Evolutionary conservation across 164 flowering plant genomes (phyloP).

Genomic region (Vitis labrusca): DNA sequence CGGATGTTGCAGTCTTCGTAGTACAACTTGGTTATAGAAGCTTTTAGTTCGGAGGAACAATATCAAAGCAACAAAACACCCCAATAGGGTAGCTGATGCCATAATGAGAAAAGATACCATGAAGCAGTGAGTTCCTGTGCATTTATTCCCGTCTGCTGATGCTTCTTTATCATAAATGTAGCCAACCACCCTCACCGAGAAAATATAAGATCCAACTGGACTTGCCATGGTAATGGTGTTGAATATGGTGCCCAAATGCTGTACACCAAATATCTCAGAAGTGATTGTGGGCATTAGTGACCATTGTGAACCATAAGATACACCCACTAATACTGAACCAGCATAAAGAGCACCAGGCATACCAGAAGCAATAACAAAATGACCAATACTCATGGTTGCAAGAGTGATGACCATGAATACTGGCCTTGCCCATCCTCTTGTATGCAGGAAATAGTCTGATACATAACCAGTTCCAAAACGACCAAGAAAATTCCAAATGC

Average conservation of each 20-base stretch:
- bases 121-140: slow-evolving; percentile 70
- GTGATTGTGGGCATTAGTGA: slow-evolving; percentile 77
- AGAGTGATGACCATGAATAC: slow-evolving; percentile 56
- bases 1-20: slow-evolving; percentile 17
- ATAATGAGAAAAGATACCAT: slow-evolving; percentile 63
- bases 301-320: slow-evolving; percentile 84
- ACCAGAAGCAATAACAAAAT: slow-evolving; percentile 60
- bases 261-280: slow-evolving; percentile 67
- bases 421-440: slow-evolving; percentile 66
- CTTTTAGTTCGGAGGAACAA: slow-evolving; percentile 25
- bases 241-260: slow-evolving; percentile 70
- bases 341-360: slow-evolving; percentile 62
- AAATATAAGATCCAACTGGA: slow-evolving; percentile 68
- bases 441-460: slow-evolving; percentile 59
- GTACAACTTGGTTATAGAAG: slow-evolving; percentile 21
- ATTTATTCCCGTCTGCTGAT: slow-evolving; percentile 31
- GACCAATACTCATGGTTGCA: slow-evolving; percentile 63
- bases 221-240: slow-evolving; percentile 68
- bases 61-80: slow-evolving; percentile 19
- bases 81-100: slow-evolving; percentile 48
- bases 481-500: slow-evolving; percentile 89
- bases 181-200: slow-evolving; percentile 67
- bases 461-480: slow-evolving; percentile 76
- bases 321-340: slow-evolving; percentile 68
- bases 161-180: slow-evolving; percentile 65